Percentiles rank a stretch among this genome's conserved stretches.
These are phyloP conservation scores for Acanthamoeba sp. DNA, from an alignment of 208 protist genomes.

Conservation along the genomic window DNA sequence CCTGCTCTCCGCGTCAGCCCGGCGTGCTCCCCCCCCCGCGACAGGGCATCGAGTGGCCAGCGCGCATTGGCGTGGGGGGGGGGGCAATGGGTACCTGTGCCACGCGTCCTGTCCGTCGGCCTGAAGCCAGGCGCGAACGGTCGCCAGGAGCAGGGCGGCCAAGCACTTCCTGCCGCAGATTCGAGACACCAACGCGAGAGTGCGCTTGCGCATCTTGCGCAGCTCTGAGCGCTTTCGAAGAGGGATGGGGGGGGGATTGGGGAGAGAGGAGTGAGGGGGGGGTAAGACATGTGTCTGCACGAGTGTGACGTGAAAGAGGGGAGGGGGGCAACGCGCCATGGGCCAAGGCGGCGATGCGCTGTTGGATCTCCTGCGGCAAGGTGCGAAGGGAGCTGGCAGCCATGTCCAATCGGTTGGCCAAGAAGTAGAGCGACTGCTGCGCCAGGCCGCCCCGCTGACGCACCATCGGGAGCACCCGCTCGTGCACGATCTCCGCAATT, in stretches of 20 bases:
- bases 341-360: not conserved
- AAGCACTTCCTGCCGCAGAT: not conserved
- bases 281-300: too few relatives aligned
- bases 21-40: too few relatives aligned
- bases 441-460: not conserved
- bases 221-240: not conserved
- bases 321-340: not conserved
- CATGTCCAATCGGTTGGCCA: not conserved
- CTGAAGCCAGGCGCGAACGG: not conserved
- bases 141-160: not conserved
- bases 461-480: not conserved
- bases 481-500: not conserved
- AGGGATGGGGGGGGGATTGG: too few relatives aligned
- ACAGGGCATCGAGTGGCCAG: too few relatives aligned
- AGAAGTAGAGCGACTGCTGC: not conserved
- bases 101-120: not conserved
- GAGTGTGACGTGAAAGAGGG: too few relatives aligned
- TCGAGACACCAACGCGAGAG: not conserved
- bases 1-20: not conserved
- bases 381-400: too few relatives aligned
- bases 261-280: too few relatives aligned
- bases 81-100: not conserved
- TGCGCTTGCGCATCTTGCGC: not conserved
- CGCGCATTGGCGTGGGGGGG: too few relatives aligned
- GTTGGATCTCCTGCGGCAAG: not conserved